Percentiles rank a stretch among this genome's conserved stretches.
These are phyloP conservation scores for Wallacemonas sp. DNA, from an alignment of 208 protist species.

Conservation along the genomic window DNA sequence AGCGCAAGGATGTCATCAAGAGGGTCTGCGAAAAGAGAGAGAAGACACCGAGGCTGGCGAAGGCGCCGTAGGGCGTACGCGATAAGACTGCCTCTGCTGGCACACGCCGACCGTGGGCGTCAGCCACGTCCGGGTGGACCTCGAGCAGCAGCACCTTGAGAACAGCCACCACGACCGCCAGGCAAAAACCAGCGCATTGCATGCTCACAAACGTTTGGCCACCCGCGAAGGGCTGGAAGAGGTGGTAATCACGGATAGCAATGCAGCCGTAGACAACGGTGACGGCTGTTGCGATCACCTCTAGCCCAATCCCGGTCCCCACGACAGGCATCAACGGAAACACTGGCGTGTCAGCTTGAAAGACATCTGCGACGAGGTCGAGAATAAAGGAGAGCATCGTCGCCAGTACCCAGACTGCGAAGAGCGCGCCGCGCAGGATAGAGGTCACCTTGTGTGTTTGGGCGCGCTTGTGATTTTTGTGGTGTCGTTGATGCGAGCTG, in stretches of 20 bases:
- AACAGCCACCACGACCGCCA: conserved; percentile 27
- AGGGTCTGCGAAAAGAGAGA: conserved; percentile 33
- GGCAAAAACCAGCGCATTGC: conserved; percentile 59
- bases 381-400: conserved; percentile 40
- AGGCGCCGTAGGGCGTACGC: conserved; percentile 46
- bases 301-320: conserved; percentile 31
- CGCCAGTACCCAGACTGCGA: conserved; percentile 44
- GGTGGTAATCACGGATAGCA: conserved; percentile 36
- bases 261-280: conserved; percentile 38
- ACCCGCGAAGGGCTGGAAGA: conserved; percentile 74
- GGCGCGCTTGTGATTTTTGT: too few species aligned
- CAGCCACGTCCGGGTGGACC: background rate
- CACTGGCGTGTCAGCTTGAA: conserved; percentile 39
- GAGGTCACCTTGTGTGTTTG: background rate
- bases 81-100: background rate
- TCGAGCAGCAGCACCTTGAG: conserved; percentile 39
- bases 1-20: conserved; percentile 60
- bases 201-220: conserved; percentile 64
- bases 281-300: conserved; percentile 33
- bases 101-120: conserved; percentile 5
- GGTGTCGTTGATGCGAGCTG: background rate
- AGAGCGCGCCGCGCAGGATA: conserved; percentile 36
- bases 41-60: conserved; percentile 56
- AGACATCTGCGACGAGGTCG: conserved; percentile 65
- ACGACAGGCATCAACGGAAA: conserved; percentile 49